Conservation (phyloP, 345 rosid genomes). For the Linum usitatissimum region DNA sequence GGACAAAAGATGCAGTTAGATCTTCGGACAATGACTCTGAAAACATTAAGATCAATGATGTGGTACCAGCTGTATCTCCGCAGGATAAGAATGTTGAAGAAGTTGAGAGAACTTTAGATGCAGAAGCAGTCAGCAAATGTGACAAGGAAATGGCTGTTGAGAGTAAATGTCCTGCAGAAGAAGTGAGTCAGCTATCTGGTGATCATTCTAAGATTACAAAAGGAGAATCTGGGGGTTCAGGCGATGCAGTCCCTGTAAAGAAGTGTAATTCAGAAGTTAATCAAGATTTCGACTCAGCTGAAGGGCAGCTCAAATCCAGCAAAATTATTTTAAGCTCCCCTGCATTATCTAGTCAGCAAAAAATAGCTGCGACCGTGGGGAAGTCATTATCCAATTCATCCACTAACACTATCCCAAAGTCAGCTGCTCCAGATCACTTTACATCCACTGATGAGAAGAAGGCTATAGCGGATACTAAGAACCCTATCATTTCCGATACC, state of each 20-base stretch:
- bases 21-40: constrained; percentile 22
- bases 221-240: constrained; percentile 29
- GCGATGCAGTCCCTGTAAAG: constrained; percentile 21
- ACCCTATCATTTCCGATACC: constrained; percentile 26
- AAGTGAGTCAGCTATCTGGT: constrained; percentile 21
- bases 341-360: constrained; percentile 27
- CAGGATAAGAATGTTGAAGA: constrained; percentile 29
- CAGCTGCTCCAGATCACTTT: constrained; percentile 29
- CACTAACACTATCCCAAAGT: constrained; percentile 22
- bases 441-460: constrained; percentile 40
- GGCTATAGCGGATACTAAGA: constrained; percentile 27
- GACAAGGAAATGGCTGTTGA: not conserved
- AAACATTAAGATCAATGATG: constrained; percentile 25
- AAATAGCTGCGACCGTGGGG: constrained; percentile 35
- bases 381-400: constrained; percentile 36
- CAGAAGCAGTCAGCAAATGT: constrained; percentile 17
- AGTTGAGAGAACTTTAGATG: constrained; percentile 27
- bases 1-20: constrained; percentile 24
- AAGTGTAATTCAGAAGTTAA: constrained; percentile 30
- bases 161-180: constrained; percentile 23
- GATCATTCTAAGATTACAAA: constrained; percentile 15
- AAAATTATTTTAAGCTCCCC: constrained; percentile 24
- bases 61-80: constrained; percentile 23
- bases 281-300: constrained; percentile 22
- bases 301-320: constrained; percentile 31